phyloP scores from a whole-genome alignment of 129 eudicot genomes.

The Flaveria ramosissima region DNA sequence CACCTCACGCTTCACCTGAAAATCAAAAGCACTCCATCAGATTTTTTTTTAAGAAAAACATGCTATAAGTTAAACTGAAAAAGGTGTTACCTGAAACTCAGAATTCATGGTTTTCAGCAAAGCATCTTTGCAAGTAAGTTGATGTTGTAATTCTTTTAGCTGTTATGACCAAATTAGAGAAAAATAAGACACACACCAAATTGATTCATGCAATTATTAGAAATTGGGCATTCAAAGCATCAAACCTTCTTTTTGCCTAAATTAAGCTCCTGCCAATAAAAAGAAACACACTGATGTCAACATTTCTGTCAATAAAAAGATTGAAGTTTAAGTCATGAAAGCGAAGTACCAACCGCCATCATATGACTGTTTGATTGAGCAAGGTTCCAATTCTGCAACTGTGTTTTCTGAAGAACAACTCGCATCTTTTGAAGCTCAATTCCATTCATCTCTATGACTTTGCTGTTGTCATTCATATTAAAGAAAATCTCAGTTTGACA shows the following conservation, averaged over 20 bases:
- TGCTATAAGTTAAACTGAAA: not conserved
- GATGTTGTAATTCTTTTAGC: conserved; percentile 69
- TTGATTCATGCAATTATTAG: not conserved
- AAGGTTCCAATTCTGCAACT: conserved; percentile 81
- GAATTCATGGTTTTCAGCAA: conserved; percentile 55
- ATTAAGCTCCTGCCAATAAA: conserved; percentile 68
- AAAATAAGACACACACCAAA: not conserved
- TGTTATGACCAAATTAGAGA: conserved; percentile 32
- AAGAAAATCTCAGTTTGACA: not conserved
- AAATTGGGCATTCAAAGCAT: not conserved
- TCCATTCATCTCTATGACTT: conserved; percentile 70
- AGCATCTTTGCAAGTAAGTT: conserved; percentile 68
- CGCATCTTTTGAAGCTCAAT: conserved; percentile 63
- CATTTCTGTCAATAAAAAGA: not conserved
- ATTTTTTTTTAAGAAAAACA: not conserved
- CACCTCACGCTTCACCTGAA: conserved; percentile 34
- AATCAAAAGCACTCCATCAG: not conserved
- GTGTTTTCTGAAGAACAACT: conserved; percentile 60
- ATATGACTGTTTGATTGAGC: conserved; percentile 79
- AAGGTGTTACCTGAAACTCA: conserved; percentile 47
- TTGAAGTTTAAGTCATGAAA: not conserved
- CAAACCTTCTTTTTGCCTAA: conserved; percentile 70
- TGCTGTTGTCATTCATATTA: conserved; percentile 45
- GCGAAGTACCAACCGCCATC: conserved; percentile 57
- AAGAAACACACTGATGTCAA: not conserved